Percentiles rank a stretch among this genome's conserved stretches.
These are phyloP conservation scores for Fragilariopsis cylindrus DNA, from an alignment of 108 stramenopile genomes.

Conservation along the genomic window DNA sequence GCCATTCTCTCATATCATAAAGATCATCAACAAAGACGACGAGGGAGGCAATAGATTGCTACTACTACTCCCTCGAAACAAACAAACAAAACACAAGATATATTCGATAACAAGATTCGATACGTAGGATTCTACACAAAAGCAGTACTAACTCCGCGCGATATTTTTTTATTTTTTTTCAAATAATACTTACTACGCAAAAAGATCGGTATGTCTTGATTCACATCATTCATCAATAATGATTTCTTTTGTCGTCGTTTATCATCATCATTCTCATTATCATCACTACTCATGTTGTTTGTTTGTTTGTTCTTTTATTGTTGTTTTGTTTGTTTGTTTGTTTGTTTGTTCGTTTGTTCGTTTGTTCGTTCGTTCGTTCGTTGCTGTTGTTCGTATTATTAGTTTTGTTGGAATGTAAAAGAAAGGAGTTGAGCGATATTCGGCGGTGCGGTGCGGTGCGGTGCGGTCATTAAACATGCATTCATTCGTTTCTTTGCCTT, in stretches of 20 bases:
- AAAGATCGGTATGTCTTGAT: constrained; percentile 55
- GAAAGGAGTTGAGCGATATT: no score
- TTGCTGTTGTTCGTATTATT: no score
- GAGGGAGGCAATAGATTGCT: neutral
- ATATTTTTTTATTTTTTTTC: neutral
- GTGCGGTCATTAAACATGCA: no score
- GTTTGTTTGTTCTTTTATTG: no score
- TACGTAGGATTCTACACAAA: constrained; percentile 32
- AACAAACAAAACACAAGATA: neutral
- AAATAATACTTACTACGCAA: constrained; percentile 47
- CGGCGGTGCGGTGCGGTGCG: no score
- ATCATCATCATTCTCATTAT: no score
- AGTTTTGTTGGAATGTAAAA: no score
- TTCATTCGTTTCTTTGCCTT: no score
- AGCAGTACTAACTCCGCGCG: neutral
- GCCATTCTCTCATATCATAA: neutral
- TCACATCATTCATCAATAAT: constrained; percentile 26
- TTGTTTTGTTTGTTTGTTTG: no score
- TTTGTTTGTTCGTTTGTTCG: no score
- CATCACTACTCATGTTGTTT: no score
- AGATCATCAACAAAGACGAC: neutral
- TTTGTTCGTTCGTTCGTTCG: no score
- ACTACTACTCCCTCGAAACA: neutral
- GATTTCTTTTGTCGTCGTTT: neutral
- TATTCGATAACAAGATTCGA: neutral